Evolutionary conservation across 2,329 filamentous ascomycete species (phyloP).

Genomic region (Pezicula radicicola): DNA sequence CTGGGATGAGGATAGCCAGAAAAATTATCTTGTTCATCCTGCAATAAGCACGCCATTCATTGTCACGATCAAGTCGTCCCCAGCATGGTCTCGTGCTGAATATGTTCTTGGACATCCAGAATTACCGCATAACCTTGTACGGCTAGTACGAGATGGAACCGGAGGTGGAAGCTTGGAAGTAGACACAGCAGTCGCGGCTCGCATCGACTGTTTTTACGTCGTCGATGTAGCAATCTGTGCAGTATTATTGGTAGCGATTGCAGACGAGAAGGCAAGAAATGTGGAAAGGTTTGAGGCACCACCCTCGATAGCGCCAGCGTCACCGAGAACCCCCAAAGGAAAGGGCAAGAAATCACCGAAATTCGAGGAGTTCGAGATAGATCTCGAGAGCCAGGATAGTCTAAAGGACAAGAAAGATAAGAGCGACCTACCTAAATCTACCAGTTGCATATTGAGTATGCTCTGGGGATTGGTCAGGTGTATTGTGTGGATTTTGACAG

Average conservation of each 20-base stretch:
- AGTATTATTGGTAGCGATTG: slow-evolving; percentile 54
- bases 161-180: slow-evolving; percentile 59
- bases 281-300: slow-evolving; percentile 59
- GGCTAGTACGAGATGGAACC: slow-evolving; percentile 57
- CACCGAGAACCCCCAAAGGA: slow-evolving; percentile 23
- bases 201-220: slow-evolving; percentile 59
- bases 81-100: slow-evolving; percentile 58
- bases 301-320: slow-evolving; percentile 31
- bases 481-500: slow-evolving; percentile 55
- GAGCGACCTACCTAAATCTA: slow-evolving; percentile 44
- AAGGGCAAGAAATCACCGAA: slow-evolving; percentile 32
- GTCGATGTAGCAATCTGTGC: slow-evolving; percentile 61
- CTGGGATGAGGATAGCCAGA: slow-evolving; percentile 62
- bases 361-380: slow-evolving; percentile 58
- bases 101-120: slow-evolving; percentile 65
- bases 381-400: slow-evolving; percentile 57
- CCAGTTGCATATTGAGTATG: slow-evolving; percentile 50
- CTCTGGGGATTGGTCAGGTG: slow-evolving; percentile 53
- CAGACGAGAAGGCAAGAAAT: slow-evolving; percentile 49
- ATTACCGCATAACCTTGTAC: slow-evolving; percentile 56
- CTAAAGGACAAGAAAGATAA: slow-evolving; percentile 18
- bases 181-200: slow-evolving; percentile 54
- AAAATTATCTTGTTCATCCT: slow-evolving; percentile 62
- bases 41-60: slow-evolving; percentile 62
- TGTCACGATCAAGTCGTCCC: slow-evolving; percentile 54